These are phyloP conservation scores for Ustilago vetiveriae DNA, from an alignment of 1,284 basidiomycete species.

Conservation along the genomic window DNA sequence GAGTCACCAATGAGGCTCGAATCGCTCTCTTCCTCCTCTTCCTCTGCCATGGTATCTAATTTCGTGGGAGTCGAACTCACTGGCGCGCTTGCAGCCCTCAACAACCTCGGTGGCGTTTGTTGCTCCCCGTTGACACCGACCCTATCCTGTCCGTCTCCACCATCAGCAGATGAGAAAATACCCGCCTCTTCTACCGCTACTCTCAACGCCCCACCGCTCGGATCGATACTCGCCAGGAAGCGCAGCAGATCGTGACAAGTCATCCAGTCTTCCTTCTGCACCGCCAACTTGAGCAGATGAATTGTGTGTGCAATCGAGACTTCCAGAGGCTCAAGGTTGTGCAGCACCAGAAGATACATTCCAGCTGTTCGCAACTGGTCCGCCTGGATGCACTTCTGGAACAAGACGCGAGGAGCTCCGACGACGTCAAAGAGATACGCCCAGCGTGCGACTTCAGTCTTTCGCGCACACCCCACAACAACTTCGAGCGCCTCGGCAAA, in stretches of 20 bases:
- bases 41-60: constrained; percentile 37
- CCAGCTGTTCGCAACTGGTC: constrained; percentile 86
- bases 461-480: constrained; percentile 93
- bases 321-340: constrained; percentile 88
- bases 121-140: not conserved
- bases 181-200: constrained; percentile 31
- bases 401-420: constrained; percentile 87
- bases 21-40: constrained; percentile 18
- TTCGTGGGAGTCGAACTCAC: constrained; percentile 9
- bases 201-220: constrained; percentile 71
- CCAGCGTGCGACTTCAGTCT: constrained; percentile 95
- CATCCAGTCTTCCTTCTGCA: constrained; percentile 44
- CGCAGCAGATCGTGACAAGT: constrained; percentile 69
- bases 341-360: constrained; percentile 90
- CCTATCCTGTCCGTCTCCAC: too few species aligned
- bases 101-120: constrained; percentile 11
- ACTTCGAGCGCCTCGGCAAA: constrained; percentile 90
- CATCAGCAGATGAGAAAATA: too few species aligned
- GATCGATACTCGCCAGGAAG: constrained; percentile 67
- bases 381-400: constrained; percentile 83
- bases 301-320: constrained; percentile 57
- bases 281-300: constrained; percentile 51
- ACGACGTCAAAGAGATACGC: constrained; percentile 85
- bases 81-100: constrained; percentile 13
- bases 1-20: not conserved